Base-by-base conservation (phyloP, 2,329 filamentous ascomycete species). In the Sclerotinia nivalis region DNA sequence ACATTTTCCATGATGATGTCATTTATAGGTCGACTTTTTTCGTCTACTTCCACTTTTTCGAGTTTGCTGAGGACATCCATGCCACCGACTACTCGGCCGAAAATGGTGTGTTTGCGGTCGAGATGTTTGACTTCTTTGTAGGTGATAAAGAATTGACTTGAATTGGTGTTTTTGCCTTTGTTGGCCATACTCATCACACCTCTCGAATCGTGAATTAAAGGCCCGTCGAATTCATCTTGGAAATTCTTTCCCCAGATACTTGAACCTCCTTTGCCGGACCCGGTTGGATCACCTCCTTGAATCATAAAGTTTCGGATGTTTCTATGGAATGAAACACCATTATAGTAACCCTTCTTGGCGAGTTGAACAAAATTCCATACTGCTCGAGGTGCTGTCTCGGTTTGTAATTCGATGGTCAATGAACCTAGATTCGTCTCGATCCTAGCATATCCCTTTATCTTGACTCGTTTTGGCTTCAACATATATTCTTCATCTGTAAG, bases 221-320 rank as follows among this genome's bases (percentile, higher is more conserved):
- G 93, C 0, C 94, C 93, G 22, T 97, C 93, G 72, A 98, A 91
- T 79, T 99, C 96, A 79, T 99, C 96, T 67, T 91, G 86, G 77
- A 99, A 99, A 72, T 93, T 92, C 81, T 96, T 97, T 70, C 92
- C 92, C 96, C 96, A 99, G 71, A 97, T 89, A 76, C 92, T 96
- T 62, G 89, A 83, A 0, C 96, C 96, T n/a, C 96, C 96, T 71
- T 93, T 87, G 1, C 96, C 96, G 0, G 93, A 97, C 1, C 95
- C 95, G 0, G 93, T 93, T 0, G 96, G 96, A 78, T 99, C 96
- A 50, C 96, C 96, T 56, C 95, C 95, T 80, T 99, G 96, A 52
- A 99, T 92, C 96, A 99, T 99, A 79, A 99, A 99, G 75, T 92
- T 93, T 70, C 90, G 90, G 76, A 99, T 97, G 79, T 96, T 97